Percentiles rank a stretch among this genome's conserved stretches.
Conservation (phyloP, 2,329 filamentous ascomycete genomes). For the Claviceps digitariae region DNA sequence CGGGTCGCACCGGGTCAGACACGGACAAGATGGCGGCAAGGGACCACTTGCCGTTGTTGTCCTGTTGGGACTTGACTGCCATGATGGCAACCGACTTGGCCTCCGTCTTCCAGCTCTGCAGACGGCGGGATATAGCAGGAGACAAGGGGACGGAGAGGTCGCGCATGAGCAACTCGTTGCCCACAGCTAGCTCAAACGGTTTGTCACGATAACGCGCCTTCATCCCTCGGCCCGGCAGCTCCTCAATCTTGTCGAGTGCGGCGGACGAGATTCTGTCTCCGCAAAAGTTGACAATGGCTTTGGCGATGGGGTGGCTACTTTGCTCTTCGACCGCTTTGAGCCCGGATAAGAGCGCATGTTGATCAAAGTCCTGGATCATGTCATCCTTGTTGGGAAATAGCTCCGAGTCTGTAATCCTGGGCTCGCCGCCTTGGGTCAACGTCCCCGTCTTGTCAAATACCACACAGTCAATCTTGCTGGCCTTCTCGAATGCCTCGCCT, state of each 20-base stretch:
- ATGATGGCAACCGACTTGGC: conserved; percentile 52
- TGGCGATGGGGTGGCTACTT: conserved; percentile 63
- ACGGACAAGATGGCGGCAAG: conserved; percentile 59
- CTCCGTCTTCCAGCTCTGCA: conserved; percentile 45
- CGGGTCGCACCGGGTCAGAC: conserved; percentile 66
- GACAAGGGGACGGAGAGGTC: conserved; percentile 31
- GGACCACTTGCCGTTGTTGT: conserved; percentile 20
- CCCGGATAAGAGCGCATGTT: conserved; percentile 32
- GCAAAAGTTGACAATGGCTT: conserved; percentile 54
- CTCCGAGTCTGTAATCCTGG: conserved; percentile 46
- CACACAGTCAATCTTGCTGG: conserved; percentile 61
- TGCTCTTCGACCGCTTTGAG: conserved; percentile 52
- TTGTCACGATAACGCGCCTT: conserved; percentile 35
- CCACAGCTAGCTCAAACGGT: conserved; percentile 45
- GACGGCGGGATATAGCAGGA: conserved; percentile 16
- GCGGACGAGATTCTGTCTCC: conserved; percentile 18
- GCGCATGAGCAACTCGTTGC: conserved; percentile 58
- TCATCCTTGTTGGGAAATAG: conserved; percentile 21
- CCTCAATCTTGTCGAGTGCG: conserved; percentile 37
- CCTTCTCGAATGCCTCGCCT: conserved; percentile 76
- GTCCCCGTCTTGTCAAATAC: conserved; percentile 88
- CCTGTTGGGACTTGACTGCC: conserved; percentile 25
- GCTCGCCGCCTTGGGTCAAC: conserved; percentile 59
- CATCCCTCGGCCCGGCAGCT: conserved; percentile 60
- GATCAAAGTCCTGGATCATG: conserved; percentile 11